phyloP scores from a whole-genome alignment of 345 rosid species.

The Pelargonium nanum region DNA sequence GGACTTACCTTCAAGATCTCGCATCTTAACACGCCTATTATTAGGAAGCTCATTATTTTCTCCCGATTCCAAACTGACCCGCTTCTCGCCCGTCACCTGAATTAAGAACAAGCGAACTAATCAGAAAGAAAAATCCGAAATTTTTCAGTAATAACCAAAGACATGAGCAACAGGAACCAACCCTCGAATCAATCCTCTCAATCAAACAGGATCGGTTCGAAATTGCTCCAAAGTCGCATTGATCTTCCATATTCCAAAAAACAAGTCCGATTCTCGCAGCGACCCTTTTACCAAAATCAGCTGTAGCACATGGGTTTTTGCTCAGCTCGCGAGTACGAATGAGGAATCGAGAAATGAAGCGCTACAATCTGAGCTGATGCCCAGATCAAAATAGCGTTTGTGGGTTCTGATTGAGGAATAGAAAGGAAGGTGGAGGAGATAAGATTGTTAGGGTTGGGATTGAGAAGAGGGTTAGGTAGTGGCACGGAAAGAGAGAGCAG shows the following conservation, averaged over 20 bases:
- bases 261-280: not conserved
- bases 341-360: not conserved
- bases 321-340: not conserved
- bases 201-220: not conserved
- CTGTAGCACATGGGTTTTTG: not conserved
- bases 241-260: not conserved
- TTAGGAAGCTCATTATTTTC: constrained; percentile 10
- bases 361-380: not conserved
- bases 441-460: not conserved
- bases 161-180: not conserved
- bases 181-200: not conserved
- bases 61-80: constrained; percentile 8
- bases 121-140: not conserved
- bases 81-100: constrained; percentile 12
- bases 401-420: not conserved
- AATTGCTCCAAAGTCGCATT: too few species aligned
- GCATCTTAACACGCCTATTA: constrained; percentile 25
- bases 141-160: not conserved
- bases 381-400: not conserved
- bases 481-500: not conserved
- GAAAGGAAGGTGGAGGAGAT: not conserved
- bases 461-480: not conserved
- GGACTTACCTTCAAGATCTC: constrained; percentile 18
- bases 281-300: not conserved
- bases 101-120: not conserved